Percentiles rank a stretch among this genome's conserved stretches.
Conservation (phyloP, 805 yeast species). For the Cyberlindnera saturnus region DNA sequence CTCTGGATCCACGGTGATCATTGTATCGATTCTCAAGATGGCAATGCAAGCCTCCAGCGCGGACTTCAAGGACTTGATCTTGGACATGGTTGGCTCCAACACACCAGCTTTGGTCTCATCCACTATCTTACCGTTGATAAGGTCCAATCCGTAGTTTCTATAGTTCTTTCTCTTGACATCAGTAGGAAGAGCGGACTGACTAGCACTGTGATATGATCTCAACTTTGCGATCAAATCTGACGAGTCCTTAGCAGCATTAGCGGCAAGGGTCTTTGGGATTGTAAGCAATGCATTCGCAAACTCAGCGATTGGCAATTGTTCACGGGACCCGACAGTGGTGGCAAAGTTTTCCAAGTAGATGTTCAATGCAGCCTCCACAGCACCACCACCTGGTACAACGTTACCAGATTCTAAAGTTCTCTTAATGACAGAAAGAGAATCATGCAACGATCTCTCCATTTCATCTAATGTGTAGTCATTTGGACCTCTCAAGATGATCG, state of each 20-base stretch:
- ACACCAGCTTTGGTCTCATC: conserved; percentile 84
- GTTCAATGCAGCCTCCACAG: conserved; percentile 93
- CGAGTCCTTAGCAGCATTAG: conserved; percentile 96
- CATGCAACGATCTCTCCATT: conserved; percentile 97
- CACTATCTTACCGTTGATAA: conserved; percentile 85
- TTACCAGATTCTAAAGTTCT: conserved; percentile 91
- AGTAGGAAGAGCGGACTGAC: conserved; percentile 79
- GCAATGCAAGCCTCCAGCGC: conserved; percentile 98
- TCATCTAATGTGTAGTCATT: conserved; percentile 94
- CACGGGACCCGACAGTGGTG: conserved; percentile 95
- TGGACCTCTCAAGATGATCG: conserved; percentile 91
- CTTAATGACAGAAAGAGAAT: conserved; percentile 89
- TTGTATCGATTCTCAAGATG: conserved; percentile 93
- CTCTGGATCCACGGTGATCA: conserved; percentile 96
- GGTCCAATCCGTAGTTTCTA: conserved; percentile 88
- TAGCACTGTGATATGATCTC: conserved; percentile 93
- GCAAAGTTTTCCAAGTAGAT: conserved; percentile 95
- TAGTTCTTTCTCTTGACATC: conserved; percentile 81
- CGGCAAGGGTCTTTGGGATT: conserved; percentile 95
- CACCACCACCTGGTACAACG: conserved; percentile 99
- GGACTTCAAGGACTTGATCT: conserved; percentile 86
- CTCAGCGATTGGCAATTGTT: conserved; percentile 96
- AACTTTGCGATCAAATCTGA: conserved; percentile 91
- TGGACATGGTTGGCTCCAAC: conserved; percentile 90
- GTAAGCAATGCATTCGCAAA: conserved; percentile 85